Conservation (phyloP, 192 early-diverging fungal genomes). For the Coemansia erecta region DNA sequence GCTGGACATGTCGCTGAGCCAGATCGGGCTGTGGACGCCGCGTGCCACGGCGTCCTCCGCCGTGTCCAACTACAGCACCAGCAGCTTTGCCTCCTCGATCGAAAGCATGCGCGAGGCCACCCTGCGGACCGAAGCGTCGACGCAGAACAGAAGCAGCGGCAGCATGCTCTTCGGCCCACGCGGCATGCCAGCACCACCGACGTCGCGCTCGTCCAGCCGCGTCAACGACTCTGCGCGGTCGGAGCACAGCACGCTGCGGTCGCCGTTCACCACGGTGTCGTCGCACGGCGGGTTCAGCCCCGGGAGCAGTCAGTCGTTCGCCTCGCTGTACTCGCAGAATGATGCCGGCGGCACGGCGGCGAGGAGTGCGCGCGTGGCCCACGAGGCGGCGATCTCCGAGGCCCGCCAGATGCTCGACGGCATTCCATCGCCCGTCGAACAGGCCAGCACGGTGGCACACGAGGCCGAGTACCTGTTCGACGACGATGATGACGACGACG, state of each 20-base stretch:
- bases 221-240: constrained; percentile 21
- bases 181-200: constrained; percentile 32
- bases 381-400: constrained; percentile 43
- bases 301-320: constrained; percentile 23
- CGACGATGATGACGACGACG: constrained; percentile 30
- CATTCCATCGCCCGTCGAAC: constrained; percentile 46
- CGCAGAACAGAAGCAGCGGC: constrained; percentile 25
- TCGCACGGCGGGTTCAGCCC: constrained; percentile 10
- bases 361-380: constrained; percentile 16
- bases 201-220: constrained; percentile 32
- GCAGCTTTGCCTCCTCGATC: constrained; percentile 48
- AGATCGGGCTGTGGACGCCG: constrained; percentile 37
- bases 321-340: constrained; percentile 45
- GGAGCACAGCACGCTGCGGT: constrained; percentile 20
- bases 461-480: constrained; percentile 54
- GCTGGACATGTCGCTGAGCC: constrained; percentile 21
- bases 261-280: constrained; percentile 11
- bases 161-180: constrained; percentile 55
- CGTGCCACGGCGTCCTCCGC: constrained; percentile 14
- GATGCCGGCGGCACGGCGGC: constrained; percentile 19
- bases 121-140: constrained; percentile 30
- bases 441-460: constrained; percentile 9
- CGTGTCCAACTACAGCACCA: constrained; percentile 2
- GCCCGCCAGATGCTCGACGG: constrained; percentile 47
- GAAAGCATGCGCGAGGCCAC: constrained; percentile 51